Conservation (phyloP, 2,329 filamentous ascomycete species). For the Hypomyces rosellus region DNA sequence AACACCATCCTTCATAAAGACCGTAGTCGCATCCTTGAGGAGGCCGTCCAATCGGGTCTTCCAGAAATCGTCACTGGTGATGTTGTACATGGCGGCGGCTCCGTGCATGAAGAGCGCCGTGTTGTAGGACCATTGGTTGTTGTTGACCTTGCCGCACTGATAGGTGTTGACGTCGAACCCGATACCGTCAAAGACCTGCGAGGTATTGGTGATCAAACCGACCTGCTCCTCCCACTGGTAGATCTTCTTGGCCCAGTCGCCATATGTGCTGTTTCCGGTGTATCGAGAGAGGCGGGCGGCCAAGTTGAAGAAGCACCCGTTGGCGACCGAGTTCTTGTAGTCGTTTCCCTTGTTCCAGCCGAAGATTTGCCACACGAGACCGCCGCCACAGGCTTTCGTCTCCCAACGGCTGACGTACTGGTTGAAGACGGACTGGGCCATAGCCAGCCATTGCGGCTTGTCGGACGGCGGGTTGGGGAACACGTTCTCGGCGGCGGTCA, state of each 20-base stretch:
- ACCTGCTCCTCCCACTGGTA: conserved; percentile 58
- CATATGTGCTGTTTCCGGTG: conserved; percentile 73
- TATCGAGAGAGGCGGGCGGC: conserved; percentile 68
- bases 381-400: conserved; percentile 56
- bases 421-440: conserved; percentile 76
- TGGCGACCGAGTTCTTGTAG: conserved; percentile 64
- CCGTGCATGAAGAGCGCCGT: conserved; percentile 59
- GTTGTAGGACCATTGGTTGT: conserved; percentile 64
- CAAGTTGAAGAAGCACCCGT: conserved; percentile 64
- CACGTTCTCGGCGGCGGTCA: conserved; percentile 70
- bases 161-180: conserved; percentile 29
- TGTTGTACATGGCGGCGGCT: conserved; percentile 55
- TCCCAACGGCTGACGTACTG: conserved; percentile 70
- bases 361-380: conserved; percentile 82
- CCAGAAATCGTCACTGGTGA: conserved; percentile 49
- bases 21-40: conserved; percentile 39
- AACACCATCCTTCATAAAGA: conserved; percentile 50
- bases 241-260: conserved; percentile 64
- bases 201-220: conserved; percentile 51
- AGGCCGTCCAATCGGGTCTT: conserved; percentile 54
- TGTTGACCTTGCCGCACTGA: conserved; percentile 47
- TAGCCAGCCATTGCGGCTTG: conserved; percentile 65
- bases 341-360: conserved; percentile 65
- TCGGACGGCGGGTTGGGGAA: conserved; percentile 61
- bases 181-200: conserved; percentile 48